Conservation (phyloP, 2,329 filamentous ascomycete genomes). For the Didymella lethalis region DNA sequence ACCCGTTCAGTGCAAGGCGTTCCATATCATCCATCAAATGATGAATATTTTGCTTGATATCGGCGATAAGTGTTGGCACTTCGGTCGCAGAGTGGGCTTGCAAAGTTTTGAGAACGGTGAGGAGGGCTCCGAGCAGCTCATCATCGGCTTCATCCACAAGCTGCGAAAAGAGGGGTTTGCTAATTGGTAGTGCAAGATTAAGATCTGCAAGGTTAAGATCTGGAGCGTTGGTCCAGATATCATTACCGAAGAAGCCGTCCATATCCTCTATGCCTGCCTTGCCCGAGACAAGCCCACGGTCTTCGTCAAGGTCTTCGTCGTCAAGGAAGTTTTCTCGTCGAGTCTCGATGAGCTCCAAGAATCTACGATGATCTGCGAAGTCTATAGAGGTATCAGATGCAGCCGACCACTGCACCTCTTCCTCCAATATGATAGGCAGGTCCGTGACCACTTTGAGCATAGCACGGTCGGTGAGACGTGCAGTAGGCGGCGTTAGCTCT, state of each 20-base stretch:
- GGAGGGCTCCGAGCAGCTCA: not conserved
- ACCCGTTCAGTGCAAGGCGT: not conserved
- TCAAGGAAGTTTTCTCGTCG: not conserved
- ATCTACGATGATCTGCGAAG: not conserved
- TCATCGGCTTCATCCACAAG: not conserved
- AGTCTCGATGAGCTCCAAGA: not conserved
- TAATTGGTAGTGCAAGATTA: not conserved
- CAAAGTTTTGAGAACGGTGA: not conserved
- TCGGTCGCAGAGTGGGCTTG: not conserved
- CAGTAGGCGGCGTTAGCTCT: not conserved
- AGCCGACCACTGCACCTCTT: not conserved
- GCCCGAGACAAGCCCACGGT: not conserved
- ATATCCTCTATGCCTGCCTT: not conserved
- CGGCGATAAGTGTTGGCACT: not conserved
- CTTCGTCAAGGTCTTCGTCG: not conserved
- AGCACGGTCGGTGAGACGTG: not conserved
- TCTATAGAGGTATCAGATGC: not conserved
- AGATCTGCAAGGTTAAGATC: conserved; percentile 2
- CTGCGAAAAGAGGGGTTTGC: not conserved
- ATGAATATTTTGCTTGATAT: not conserved
- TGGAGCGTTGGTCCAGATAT: conserved; percentile 1
- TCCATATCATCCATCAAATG: not conserved
- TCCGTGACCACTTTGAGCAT: not conserved
- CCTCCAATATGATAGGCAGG: conserved; percentile 2
- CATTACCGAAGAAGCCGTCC: conserved; percentile 1